A percentile compares a stretch with the other conserved stretches of the same genome.
Conservation (phyloP, 163 green algal species). For the Scenedesmus sp. region DNA sequence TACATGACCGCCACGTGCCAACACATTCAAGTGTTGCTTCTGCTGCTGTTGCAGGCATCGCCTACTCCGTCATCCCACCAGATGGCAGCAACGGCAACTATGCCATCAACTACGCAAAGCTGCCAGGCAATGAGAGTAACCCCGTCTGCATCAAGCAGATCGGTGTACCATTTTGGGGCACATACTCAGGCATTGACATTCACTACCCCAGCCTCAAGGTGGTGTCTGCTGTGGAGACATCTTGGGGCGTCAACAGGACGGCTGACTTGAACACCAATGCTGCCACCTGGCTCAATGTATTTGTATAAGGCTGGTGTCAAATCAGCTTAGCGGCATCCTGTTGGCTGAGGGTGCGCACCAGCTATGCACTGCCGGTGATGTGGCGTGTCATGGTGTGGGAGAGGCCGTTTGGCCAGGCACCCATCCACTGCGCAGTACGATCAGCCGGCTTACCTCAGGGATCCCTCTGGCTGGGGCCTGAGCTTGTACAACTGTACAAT, state of each 20-base stretch:
- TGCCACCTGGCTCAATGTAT: constrained; percentile 30
- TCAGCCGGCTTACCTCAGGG: too few species aligned
- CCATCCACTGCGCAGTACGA: too few species aligned
- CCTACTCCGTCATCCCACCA: constrained; percentile 22
- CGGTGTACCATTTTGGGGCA: constrained; percentile 4
- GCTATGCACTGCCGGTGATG: too few species aligned
- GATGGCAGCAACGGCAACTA: neutral
- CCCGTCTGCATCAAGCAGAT: constrained; percentile 23
- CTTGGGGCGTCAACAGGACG: neutral
- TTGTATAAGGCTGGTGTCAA: neutral
- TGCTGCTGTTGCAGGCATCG: constrained; percentile 23
- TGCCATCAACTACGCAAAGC: constrained; percentile 15
- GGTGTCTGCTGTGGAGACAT: constrained; percentile 23
- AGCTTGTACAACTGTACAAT: too few species aligned
- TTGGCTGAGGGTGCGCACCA: too few species aligned
- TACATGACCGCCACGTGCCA: too few species aligned
- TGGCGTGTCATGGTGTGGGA: too few species aligned
- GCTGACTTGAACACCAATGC: constrained; percentile 12
- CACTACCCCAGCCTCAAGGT: constrained; percentile 16
- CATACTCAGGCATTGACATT: constrained; percentile 30
- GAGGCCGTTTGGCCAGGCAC: too few species aligned
- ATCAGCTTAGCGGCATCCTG: too few species aligned
- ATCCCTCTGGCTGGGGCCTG: too few species aligned
- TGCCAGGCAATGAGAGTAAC: neutral
- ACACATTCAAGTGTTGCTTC: neutral